phyloP scores from a whole-genome alignment of 805 yeast genomes.

The Saturnispora diversa region DNA sequence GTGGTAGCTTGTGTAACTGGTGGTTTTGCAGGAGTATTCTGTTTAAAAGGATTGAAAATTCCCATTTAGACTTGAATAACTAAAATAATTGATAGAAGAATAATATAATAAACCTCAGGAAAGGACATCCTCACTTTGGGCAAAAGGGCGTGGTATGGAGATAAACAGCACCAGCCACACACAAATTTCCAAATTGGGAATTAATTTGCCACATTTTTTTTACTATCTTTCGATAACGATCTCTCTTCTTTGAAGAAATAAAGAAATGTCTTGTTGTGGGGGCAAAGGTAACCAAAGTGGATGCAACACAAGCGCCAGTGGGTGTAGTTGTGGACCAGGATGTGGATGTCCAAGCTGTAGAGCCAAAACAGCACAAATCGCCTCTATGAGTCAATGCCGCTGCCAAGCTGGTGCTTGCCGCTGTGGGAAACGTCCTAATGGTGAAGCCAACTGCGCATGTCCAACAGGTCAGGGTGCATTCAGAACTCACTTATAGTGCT shows the following conservation, averaged over 20 bases:
- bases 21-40: background rate
- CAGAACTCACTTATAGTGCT: conserved; percentile 6
- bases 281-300: background rate
- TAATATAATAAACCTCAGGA: too few species aligned
- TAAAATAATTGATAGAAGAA: too few species aligned
- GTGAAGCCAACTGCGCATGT: conserved; percentile 6
- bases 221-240: background rate
- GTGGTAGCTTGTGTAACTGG: background rate
- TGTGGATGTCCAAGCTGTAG: conserved; percentile 3
- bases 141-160: too few species aligned
- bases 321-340: background rate
- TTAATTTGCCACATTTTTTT: background rate
- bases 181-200: too few species aligned
- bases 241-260: background rate
- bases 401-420: conserved; percentile 8
- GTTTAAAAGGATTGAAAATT: background rate
- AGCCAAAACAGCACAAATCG: background rate
- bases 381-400: background rate
- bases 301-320: background rate
- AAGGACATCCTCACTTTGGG: background rate
- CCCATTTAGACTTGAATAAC: too few species aligned
- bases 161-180: background rate
- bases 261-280: conserved; percentile 8
- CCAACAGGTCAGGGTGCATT: background rate
- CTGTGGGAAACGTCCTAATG: conserved; percentile 6